phyloP scores from a whole-genome alignment of 306 rosid genomes.

The cucumber (Cucumis sativus) region DNA sequence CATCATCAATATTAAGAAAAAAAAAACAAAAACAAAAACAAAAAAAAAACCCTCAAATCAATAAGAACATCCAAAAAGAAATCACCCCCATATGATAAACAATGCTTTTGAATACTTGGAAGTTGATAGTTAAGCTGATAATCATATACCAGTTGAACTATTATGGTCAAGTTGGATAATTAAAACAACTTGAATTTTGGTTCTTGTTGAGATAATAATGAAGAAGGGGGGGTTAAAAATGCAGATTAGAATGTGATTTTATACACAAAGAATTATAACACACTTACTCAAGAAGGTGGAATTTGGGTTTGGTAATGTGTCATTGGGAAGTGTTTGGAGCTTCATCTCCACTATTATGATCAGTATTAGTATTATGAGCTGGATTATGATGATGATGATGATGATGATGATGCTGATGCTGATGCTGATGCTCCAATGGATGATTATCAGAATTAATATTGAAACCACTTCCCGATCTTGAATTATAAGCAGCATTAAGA shows the following conservation, averaged over 20 bases:
- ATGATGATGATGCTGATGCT: too few species aligned
- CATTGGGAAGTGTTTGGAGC: not conserved
- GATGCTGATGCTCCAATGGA: conserved; percentile 31
- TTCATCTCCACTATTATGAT: not conserved
- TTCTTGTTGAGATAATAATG: too few species aligned
- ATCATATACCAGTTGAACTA: too few species aligned
- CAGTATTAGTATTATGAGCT: conserved; percentile 17
- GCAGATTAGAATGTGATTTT: not conserved
- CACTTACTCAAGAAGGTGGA: not conserved
- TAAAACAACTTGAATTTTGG: too few species aligned
- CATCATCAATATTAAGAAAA: not conserved
- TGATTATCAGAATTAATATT: conserved; percentile 51
- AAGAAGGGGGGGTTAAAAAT: too few species aligned
- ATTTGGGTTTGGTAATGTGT: not conserved
- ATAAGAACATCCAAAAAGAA: not conserved
- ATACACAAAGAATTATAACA: not conserved
- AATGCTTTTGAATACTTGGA: not conserved
- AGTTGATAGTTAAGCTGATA: too few species aligned
- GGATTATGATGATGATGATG: too few species aligned
- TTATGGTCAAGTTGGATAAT: too few species aligned
- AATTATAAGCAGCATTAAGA: conserved; percentile 59
- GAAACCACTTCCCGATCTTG: conserved; percentile 21
- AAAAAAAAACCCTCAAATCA: not conserved
- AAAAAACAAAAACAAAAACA: not conserved
- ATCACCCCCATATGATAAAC: not conserved